Base-by-base conservation (phyloP, 2,329 filamentous ascomycete genomes). In the Colletotrichum endophyticum region DNA sequence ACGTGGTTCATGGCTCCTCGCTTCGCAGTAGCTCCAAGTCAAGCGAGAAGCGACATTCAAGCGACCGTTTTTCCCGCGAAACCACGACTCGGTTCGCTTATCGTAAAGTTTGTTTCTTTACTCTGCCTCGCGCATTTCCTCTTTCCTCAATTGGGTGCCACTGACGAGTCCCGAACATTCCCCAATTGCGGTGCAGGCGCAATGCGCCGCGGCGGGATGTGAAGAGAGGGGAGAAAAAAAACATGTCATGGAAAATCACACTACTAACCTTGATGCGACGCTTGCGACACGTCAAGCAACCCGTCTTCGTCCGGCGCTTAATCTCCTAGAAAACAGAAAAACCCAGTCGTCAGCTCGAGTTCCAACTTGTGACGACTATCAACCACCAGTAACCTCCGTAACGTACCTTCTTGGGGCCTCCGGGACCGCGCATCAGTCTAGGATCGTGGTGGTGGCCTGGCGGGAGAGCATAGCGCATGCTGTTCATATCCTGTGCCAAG, bases 251-350 rank as follows among this genome's bases (percentile, higher is more conserved):
- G 81, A 81, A 80, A 79, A 66, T 72, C 44, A 22, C 44, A 73
- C 75, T 74, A 86, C 89, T 82, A 84, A 92, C 91, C 90, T 92
- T 92, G 82, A 92, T 92, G 79, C 91, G 87, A 79, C 91, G 88
- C 81, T 91, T 92, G 73, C 91, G 89, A 83, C 91, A 92, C 61
- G 91, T 92, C 82, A 92, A 83, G 79, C 91, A 92, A n/a, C 91
- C 91, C 2, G 91, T 92, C 83, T 92, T 92, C 63, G 91, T 92
- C 79, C 91, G 88, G 77, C 91, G 88, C 83, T 92, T 92, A 81
- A 92, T 92, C 82, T 92, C 91, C 91, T 92, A 82, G 30, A 72
- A 66, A 77, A 72, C 66, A 73, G 66, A 70, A 72, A 70, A 67
- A 30, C 27, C 32, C 72, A 61, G 25, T 27, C 63, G 32, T 76